Base-by-base conservation (phyloP, 768 basidiomycete genomes). In the Collybiopsis confluens region DNA sequence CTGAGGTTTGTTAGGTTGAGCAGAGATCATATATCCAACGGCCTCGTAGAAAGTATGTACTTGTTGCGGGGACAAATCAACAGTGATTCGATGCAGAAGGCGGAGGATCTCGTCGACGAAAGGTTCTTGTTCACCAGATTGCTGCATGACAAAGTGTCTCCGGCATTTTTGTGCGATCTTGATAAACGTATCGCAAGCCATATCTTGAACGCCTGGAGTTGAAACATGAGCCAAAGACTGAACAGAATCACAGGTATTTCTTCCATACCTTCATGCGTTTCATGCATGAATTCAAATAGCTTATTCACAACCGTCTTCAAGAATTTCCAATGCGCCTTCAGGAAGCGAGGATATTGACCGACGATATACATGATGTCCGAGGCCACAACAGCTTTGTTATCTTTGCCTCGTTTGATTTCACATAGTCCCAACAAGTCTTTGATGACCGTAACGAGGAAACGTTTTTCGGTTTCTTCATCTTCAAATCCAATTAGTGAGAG, bases 301-400 rank as follows among this genome's bases (percentile, higher is more conserved):
- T 99, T 99, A 75, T 98, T 99, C 58, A 99, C 96, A 52, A 99
- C 97, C 2, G 97, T 98, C 78, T 99, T 99, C 66, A 99, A 75
- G 82, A 99, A 99, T 73, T 98, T 99, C 97, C 97, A 99, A 68
- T 99, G 97, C 16, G 97, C 97, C 69, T 98, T 98, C 64, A 99
- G 83, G 84, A 98, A 99, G 33, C 97, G 86, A 42, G 97, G 97
- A 66, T 99, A 99, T 73, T 99, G 97, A 46, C 97, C 97, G 58
- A 99, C 97, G 64, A 98, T 99, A 68, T 99, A 99, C 91, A 93
- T 93, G 67, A 93, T 93, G 63, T 93, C 88, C 24, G 91, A 92
- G 7, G 92, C 92, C 60, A 98, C 96, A 58, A 98, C 94, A 3
- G 97, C 97, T 68, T 99, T 99, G 81, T 99, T 98, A 74, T 98